Percentiles rank a stretch among this genome's conserved stretches.
Evolutionary conservation across 345 rosid species (phyloP).

Genomic region (Linum usitatissimum): DNA sequence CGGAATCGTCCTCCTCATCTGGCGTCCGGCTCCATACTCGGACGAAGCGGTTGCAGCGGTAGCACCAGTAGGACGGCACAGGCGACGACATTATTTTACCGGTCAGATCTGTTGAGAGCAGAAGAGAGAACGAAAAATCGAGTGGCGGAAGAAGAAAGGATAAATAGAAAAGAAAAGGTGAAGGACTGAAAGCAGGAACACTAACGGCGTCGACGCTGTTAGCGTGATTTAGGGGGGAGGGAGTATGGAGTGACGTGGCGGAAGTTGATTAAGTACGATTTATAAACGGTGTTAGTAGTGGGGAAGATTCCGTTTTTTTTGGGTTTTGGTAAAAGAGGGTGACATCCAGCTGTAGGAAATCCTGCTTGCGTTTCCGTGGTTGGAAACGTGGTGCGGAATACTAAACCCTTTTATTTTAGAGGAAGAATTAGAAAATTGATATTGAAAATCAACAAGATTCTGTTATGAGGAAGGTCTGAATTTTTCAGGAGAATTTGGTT

Average conservation of each 20-base stretch:
- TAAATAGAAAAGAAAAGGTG: not conserved
- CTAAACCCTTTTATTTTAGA: not conserved
- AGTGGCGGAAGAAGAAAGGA: not conserved
- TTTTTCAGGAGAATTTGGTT: too few relatives aligned
- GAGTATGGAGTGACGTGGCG: conserved; percentile 17
- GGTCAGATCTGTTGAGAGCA: not conserved
- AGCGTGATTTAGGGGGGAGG: conserved; percentile 11
- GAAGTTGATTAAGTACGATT: conserved; percentile 1
- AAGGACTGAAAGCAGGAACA: not conserved
- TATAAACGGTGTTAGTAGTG: not conserved
- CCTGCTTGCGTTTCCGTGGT: not conserved
- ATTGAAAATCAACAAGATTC: too few relatives aligned
- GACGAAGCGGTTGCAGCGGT: conserved; percentile 65
- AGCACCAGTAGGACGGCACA: conserved; percentile 74
- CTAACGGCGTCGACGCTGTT: conserved; percentile 22
- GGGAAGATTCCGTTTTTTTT: not conserved
- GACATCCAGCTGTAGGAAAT: not conserved
- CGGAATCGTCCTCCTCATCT: not conserved
- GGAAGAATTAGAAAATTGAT: too few relatives aligned
- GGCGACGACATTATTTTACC: conserved; percentile 37
- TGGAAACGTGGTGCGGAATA: not conserved
- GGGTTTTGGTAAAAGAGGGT: conserved; percentile 5
- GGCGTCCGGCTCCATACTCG: conserved; percentile 32
- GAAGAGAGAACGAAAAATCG: not conserved
- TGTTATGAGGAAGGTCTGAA: too few relatives aligned